A percentile compares a stretch with the other conserved stretches of the same genome.
Evolutionary conservation across 139 green algal genomes (phyloP).

Genomic region (Coccomyxa sp.): DNA sequence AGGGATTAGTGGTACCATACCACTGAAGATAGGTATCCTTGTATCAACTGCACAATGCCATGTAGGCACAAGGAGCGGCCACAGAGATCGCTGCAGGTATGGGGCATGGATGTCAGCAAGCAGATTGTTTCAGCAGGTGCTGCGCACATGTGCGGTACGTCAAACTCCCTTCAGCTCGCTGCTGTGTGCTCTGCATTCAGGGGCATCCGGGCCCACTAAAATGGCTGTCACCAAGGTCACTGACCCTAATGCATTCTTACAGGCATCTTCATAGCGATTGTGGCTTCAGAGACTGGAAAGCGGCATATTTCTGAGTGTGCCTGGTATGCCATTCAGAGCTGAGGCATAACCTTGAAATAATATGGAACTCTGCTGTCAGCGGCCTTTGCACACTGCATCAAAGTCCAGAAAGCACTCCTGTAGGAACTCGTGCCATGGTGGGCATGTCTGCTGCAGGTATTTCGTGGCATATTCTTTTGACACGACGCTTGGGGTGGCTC

Average conservation of each 20-base stretch:
- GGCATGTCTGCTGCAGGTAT: constrained; percentile 21
- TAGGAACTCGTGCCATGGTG: neutral
- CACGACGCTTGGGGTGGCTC: constrained; percentile 45
- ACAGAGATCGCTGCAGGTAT: constrained; percentile 42
- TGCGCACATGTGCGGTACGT: constrained; percentile 43
- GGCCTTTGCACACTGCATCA: neutral
- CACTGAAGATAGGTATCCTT: no score
- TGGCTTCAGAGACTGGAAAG: constrained; percentile 14
- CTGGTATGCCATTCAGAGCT: constrained; percentile 32
- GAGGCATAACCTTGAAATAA: neutral
- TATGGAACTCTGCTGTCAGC: no score
- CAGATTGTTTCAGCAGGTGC: constrained; percentile 40
- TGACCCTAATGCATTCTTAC: neutral
- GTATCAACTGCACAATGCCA: neutral
- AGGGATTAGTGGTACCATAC: no score
- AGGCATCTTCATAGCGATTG: constrained; percentile 48
- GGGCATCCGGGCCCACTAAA: neutral
- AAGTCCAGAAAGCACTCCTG: no score
- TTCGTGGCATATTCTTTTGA: constrained; percentile 47
- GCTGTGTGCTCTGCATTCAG: neutral
- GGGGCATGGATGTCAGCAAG: constrained; percentile 58
- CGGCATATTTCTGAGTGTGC: constrained; percentile 32
- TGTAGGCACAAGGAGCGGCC: constrained; percentile 33
- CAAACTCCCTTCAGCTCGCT: neutral
- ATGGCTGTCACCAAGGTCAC: neutral